Evolutionary conservation across 2,329 filamentous ascomycete species (phyloP).

Genomic region (Cordyceps sp.): DNA sequence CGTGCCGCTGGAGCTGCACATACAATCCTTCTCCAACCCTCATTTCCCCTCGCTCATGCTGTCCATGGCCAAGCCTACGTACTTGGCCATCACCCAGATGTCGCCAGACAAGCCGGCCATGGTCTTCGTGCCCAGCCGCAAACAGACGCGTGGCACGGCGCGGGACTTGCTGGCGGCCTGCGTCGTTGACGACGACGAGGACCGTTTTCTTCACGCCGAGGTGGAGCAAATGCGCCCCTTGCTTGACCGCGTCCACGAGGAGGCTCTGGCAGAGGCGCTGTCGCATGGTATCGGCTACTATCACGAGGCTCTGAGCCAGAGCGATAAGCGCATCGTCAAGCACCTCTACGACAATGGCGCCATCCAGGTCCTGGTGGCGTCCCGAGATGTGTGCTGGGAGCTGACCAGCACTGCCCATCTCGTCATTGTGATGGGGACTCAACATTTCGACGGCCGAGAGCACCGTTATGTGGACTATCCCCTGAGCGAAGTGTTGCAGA

Average conservation of each 20-base stretch:
- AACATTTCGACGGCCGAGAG: constrained; percentile 91
- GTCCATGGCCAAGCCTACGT: constrained; percentile 92
- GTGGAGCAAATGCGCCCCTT: constrained; percentile 68
- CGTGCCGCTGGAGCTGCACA: constrained; percentile 79
- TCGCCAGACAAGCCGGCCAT: constrained; percentile 81
- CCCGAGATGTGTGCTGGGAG: constrained; percentile 91
- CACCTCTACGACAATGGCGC: constrained; percentile 81
- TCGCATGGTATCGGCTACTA: constrained; percentile 94
- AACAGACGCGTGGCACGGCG: constrained; percentile 78
- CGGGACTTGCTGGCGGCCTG: constrained; percentile 79
- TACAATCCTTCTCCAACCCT: constrained; percentile 89
- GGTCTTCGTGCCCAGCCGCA: constrained; percentile 82
- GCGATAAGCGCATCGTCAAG: constrained; percentile 85
- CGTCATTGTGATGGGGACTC: constrained; percentile 92
- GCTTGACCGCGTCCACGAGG: constrained; percentile 70
- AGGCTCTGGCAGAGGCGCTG: constrained; percentile 72
- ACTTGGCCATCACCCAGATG: constrained; percentile 73
- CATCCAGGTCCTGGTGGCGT: constrained; percentile 64
- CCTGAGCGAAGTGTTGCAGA: constrained; percentile 84
- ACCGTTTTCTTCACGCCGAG: constrained; percentile 80
- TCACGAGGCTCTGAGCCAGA: constrained; percentile 78
- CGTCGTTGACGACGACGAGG: constrained; percentile 76
- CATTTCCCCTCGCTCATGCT: constrained; percentile 98
- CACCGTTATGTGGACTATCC: constrained; percentile 96
- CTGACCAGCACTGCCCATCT: constrained; percentile 75